Percentiles rank a stretch among this genome's conserved stretches.
These are phyloP conservation scores for Euphorbia tirucalli DNA, from an alignment of 345 rosid genomes.

Conservation along the genomic window DNA sequence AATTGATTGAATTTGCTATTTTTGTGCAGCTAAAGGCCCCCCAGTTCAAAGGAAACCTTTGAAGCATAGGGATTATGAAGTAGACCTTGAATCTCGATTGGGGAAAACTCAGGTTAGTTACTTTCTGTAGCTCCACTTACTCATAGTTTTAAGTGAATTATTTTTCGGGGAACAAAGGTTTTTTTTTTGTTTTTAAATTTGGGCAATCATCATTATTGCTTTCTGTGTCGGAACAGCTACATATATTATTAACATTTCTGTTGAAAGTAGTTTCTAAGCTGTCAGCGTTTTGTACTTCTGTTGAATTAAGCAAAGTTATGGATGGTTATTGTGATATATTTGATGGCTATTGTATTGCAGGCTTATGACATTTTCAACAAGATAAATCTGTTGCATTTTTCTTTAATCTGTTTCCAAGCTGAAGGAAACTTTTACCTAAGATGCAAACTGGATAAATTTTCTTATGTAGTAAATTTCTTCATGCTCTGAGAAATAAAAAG, in stretches of 20 bases:
- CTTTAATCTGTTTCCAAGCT: constrained; percentile 1
- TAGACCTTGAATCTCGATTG: constrained; percentile 90
- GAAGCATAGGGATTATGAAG: constrained; percentile 96
- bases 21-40: constrained; percentile 69
- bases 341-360: background rate
- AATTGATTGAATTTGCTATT: background rate
- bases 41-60: constrained; percentile 93
- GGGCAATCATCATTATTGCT: background rate
- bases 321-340: background rate
- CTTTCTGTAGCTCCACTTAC: background rate
- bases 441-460: background rate
- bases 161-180: background rate
- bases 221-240: background rate
- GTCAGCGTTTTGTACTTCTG: background rate
- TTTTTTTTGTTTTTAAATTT: background rate
- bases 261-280: background rate
- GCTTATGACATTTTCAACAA: background rate
- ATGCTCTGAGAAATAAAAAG: background rate
- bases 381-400: background rate
- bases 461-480: background rate
- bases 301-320: background rate
- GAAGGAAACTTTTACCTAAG: background rate
- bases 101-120: constrained; percentile 83
- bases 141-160: background rate
- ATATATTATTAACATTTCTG: background rate